These are phyloP conservation scores for Botrytis pseudocinerea DNA, from an alignment of 2,329 filamentous ascomycete genomes.

Conservation along the genomic window DNA sequence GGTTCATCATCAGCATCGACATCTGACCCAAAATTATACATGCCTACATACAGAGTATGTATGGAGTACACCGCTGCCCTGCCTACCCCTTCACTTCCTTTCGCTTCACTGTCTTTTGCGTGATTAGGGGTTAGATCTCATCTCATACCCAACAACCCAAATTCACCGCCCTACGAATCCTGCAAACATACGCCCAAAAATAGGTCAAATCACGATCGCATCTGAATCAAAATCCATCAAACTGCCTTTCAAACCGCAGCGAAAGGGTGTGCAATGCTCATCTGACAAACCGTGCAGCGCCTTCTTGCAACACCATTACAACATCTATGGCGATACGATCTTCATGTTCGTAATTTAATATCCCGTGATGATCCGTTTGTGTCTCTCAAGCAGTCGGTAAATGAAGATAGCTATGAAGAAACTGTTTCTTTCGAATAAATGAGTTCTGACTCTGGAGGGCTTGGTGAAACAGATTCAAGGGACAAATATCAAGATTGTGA, in stretches of 20 bases:
- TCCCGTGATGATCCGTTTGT: not conserved
- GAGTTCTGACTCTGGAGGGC: not conserved
- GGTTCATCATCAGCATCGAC: slow-evolving; percentile 5
- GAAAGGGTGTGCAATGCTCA: not conserved
- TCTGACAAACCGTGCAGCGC: not conserved
- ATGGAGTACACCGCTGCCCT: slow-evolving; percentile 1
- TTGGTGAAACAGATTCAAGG: not conserved
- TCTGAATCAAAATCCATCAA: slow-evolving; percentile 7
- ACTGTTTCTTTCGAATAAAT: not conserved
- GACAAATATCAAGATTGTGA: not conserved
- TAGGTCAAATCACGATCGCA: not conserved
- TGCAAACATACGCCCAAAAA: not conserved
- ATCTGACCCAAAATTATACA: not conserved
- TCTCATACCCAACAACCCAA: not conserved
- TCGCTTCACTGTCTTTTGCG: not conserved
- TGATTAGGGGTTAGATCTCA: slow-evolving; percentile 1
- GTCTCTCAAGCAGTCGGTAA: not conserved
- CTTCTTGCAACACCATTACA: not conserved
- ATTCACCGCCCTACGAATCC: slow-evolving; percentile 2
- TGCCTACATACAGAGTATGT: not conserved
- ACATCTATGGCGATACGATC: slow-evolving; percentile 10
- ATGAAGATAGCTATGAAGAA: not conserved
- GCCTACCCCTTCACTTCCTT: not conserved
- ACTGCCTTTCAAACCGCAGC: not conserved
- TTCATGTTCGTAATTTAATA: slow-evolving; percentile 8